Base-by-base conservation (phyloP, 805 yeast species). In the Lachancea sp. region DNA sequence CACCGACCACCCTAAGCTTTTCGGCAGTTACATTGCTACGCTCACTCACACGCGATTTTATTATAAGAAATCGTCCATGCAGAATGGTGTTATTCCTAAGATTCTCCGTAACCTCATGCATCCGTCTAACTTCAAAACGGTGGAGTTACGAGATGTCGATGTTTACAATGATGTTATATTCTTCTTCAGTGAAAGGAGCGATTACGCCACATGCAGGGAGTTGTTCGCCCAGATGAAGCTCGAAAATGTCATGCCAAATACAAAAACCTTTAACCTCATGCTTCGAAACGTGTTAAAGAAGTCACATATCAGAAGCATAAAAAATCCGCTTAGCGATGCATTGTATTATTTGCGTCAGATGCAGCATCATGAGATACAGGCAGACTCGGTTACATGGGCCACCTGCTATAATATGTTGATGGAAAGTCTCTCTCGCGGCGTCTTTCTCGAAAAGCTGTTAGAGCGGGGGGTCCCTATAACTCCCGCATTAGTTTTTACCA, bases 161-260 rank as follows among this genome's bases (percentile, higher is more conserved):
- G 50, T 63, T 2, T 73, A 58, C 50, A 72, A 72, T 48, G 64
- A 65, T 46, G 53, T 62, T 13, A 63, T 76, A 1, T 67, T 62
- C 41, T 73, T 60, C 52, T 73, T 65, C 50, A 57, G 67, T 16
- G 47, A 51, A 15, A 62, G 60, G 34, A 59, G 60, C 48, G 76
- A 75, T 53, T 58, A 68, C 37, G 69, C 70, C 0, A 60, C 70
- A 2, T 65, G 74, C 48, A 59, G 69, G 36, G 70, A 68, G 40
- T 52, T 69, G 2, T 57, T 72, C 32, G 58, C 61, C 1, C 73
- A 72, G 49, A 70, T 75, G 73, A 61, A 58, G 33, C 41, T 58
- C 2, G 68, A 63, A 46, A 53, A 58, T 1, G 42, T 62, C 12
- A 29, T 36, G 8, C 72, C 72, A 15, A 65, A 68, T 46, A 59